A percentile compares a stretch with the other conserved stretches of the same genome.
These are phyloP conservation scores for Trichothecium sympodiale DNA, from an alignment of 2,329 filamentous ascomycete species.

Conservation along the genomic window DNA sequence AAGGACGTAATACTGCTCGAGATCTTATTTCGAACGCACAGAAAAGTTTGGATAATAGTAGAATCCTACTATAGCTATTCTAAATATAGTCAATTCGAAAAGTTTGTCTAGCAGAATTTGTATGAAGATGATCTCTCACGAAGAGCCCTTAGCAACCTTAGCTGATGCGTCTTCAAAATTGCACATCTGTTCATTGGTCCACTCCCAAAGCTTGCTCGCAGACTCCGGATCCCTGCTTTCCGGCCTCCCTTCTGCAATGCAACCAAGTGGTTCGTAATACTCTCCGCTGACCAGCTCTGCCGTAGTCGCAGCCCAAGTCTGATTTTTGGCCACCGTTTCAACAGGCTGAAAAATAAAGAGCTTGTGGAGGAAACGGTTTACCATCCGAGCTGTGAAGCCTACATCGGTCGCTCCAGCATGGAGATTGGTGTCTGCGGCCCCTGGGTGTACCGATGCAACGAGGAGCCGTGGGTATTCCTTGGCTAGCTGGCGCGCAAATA, in stretches of 20 bases:
- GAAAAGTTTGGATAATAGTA: too few relatives aligned
- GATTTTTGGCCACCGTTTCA: too few relatives aligned
- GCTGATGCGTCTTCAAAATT: too few relatives aligned
- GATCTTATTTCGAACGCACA: too few relatives aligned
- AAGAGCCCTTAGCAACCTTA: too few relatives aligned
- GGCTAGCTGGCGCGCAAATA: conserved; percentile 12
- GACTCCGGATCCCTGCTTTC: conserved; percentile 10
- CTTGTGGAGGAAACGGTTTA: too few relatives aligned
- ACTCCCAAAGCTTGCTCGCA: conserved; percentile 16
- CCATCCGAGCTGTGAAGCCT: neutral
- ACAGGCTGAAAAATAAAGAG: neutral
- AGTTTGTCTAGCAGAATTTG: too few relatives aligned
- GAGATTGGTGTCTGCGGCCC: conserved; percentile 12
- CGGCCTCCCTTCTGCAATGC: conserved; percentile 8
- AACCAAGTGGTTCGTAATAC: conserved; percentile 15
- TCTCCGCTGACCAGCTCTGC: conserved; percentile 14
- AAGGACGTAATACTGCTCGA: too few relatives aligned
- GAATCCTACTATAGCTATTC: too few relatives aligned
- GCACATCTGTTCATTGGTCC: conserved; percentile 16
- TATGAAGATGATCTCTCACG: too few relatives aligned
- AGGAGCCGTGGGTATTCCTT: conserved; percentile 9
- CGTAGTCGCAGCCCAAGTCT: too few relatives aligned
- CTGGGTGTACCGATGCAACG: conserved; percentile 11
- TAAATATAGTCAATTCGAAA: too few relatives aligned
- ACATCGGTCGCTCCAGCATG: conserved; percentile 1